Conservation (phyloP, 2,329 filamentous ascomycete species). For the Ciborinia camelliae region DNA sequence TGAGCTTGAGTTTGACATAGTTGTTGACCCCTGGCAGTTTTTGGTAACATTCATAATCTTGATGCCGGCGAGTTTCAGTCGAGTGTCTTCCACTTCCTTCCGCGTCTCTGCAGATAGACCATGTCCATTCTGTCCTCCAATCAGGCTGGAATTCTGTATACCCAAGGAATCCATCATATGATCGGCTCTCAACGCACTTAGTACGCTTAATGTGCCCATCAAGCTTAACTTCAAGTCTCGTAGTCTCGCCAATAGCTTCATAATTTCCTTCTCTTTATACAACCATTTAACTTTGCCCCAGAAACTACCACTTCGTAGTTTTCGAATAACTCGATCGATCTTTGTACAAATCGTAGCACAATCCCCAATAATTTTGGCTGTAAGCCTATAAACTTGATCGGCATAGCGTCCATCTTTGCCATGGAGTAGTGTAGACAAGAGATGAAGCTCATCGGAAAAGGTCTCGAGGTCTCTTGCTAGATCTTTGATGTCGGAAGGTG, state of each 20-base stretch:
- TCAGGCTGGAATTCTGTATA: constrained; percentile 20
- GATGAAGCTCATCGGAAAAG: constrained; percentile 23
- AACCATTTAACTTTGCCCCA: constrained; percentile 25
- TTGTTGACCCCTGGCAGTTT: not conserved
- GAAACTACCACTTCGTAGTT: constrained; percentile 20
- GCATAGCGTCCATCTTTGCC: constrained; percentile 23
- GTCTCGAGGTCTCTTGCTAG: constrained; percentile 25
- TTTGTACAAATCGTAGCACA: constrained; percentile 26
- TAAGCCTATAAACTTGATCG: constrained; percentile 24
- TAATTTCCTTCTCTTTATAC: constrained; percentile 28
- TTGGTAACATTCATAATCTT: not conserved
- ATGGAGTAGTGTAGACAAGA: constrained; percentile 22
- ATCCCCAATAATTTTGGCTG: constrained; percentile 27
- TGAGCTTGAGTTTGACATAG: not conserved
- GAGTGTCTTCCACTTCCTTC: constrained; percentile 21
- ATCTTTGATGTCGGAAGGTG: constrained; percentile 27
- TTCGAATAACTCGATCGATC: constrained; percentile 24
- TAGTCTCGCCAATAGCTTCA: constrained; percentile 24
- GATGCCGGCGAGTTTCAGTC: constrained; percentile 18
- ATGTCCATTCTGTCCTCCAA: constrained; percentile 9
- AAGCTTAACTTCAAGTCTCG: constrained; percentile 27
- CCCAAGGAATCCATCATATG: constrained; percentile 25
- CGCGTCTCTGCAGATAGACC: constrained; percentile 16
- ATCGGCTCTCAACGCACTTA: constrained; percentile 24
- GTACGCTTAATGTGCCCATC: constrained; percentile 22